Conservation (phyloP, 2,329 filamentous ascomycete genomes). For the Macroventuria anomochaeta region DNA sequence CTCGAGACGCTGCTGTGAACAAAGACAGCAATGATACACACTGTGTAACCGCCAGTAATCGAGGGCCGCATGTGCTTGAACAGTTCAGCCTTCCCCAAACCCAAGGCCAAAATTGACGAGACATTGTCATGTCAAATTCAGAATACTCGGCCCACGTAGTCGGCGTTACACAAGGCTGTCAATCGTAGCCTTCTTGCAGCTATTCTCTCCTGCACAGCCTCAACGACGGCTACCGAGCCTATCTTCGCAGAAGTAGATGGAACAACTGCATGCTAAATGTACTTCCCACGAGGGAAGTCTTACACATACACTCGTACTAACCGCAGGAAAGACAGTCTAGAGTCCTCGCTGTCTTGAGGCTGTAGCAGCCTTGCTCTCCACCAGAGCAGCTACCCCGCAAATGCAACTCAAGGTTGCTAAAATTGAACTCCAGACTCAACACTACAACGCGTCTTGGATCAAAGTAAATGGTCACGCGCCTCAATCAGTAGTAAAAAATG, state of each 20-base stretch:
- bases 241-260: conserved; percentile 1
- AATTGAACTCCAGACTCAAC: conserved; percentile 1
- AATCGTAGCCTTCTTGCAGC: conserved; percentile 6
- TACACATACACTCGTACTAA: background rate
- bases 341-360: conserved; percentile 1
- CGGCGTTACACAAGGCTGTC: conserved; percentile 12
- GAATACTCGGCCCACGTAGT: conserved; percentile 9
- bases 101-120: conserved; percentile 6
- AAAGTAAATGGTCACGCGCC: background rate
- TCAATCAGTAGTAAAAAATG: background rate
- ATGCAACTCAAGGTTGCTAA: background rate
- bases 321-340: background rate
- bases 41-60: conserved; percentile 20
- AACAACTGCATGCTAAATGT: background rate
- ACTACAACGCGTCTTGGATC: background rate
- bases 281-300: background rate
- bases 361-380: conserved; percentile 3
- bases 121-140: conserved; percentile 10
- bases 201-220: conserved; percentile 16
- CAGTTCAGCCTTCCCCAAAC: conserved; percentile 12
- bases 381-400: background rate
- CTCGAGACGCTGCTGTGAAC: conserved; percentile 15
- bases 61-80: conserved; percentile 10
- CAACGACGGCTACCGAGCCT: conserved; percentile 11
- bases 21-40: conserved; percentile 19